Evolutionary conservation across 176 grass and related monocot genomes (phyloP).

Genomic region (Elaeis guineensis): DNA sequence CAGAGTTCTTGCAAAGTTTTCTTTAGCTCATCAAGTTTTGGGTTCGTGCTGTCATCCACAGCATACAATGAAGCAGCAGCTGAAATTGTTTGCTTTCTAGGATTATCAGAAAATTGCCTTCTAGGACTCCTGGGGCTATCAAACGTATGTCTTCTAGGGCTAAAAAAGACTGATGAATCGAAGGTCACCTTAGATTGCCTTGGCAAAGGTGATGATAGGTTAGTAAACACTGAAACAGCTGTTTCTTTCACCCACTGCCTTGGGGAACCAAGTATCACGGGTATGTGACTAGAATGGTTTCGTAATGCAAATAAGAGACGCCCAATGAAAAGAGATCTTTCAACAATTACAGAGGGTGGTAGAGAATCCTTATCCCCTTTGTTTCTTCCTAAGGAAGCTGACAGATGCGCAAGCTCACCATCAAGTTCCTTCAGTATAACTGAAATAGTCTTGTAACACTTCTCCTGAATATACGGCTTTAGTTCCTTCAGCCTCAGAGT

Average conservation of each 20-base stretch:
- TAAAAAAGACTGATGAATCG: slow-evolving; percentile 39
- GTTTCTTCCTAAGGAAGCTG: slow-evolving; percentile 45
- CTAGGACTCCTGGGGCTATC: slow-evolving; percentile 72
- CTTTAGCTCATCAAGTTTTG: slow-evolving; percentile 79
- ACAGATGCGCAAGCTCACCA: slow-evolving; percentile 51
- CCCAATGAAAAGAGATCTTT: slow-evolving; percentile 84
- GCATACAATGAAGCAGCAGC: slow-evolving; percentile 76
- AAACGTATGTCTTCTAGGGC: slow-evolving; percentile 48
- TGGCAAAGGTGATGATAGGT: slow-evolving; percentile 40
- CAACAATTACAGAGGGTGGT: slow-evolving; percentile 57
- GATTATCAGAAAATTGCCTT: slow-evolving; percentile 43
- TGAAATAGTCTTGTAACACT: slow-evolving; percentile 71
- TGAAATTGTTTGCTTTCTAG: slow-evolving; percentile 80
- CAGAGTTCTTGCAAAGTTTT: slow-evolving; percentile 60
- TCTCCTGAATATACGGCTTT: slow-evolving; percentile 84
- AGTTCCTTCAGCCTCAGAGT: slow-evolving; percentile 62
- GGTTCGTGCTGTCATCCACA: slow-evolving; percentile 59
- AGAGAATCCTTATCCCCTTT: slow-evolving; percentile 27
- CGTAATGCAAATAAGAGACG: slow-evolving; percentile 80
- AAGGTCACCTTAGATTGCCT: slow-evolving; percentile 43
- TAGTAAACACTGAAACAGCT: slow-evolving; percentile 32
- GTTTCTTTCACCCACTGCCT: slow-evolving; percentile 80
- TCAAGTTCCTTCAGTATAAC: slow-evolving; percentile 67
- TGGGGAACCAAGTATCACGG: slow-evolving; percentile 75
- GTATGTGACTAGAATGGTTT: slow-evolving; percentile 84